Conservation (phyloP, 495 filamentous ascomycete genomes). For the Patellaria atrata region DNA sequence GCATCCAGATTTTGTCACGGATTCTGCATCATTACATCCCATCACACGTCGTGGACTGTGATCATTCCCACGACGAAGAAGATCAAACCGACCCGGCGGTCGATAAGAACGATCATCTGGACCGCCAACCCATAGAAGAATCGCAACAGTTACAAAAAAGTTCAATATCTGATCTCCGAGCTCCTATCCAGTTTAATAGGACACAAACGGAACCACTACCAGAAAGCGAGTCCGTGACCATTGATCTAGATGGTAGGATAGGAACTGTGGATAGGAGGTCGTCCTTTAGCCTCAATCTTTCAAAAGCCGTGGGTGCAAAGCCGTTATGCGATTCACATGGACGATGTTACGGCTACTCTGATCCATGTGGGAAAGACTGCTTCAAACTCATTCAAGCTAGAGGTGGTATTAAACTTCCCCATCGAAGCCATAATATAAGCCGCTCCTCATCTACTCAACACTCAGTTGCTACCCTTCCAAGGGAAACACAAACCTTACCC, state of each 20-base stretch:
- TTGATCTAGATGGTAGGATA: no score
- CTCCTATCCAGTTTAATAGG: no score
- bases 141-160: no score
- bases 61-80: slow-evolving; percentile 55
- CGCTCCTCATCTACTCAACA: slow-evolving; percentile 1
- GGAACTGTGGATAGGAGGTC: neutral
- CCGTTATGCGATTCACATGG: slow-evolving; percentile 51
- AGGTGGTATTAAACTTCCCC: no score
- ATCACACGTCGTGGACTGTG: slow-evolving; percentile 87
- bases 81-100: no score
- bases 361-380: slow-evolving; percentile 76
- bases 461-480: neutral
- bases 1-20: slow-evolving; percentile 67
- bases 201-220: no score
- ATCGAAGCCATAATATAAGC: slow-evolving; percentile 3
- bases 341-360: slow-evolving; percentile 70
- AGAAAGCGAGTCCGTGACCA: no score
- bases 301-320: no score
- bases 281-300: neutral
- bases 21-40: slow-evolving; percentile 73
- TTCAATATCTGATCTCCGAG: no score
- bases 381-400: slow-evolving; percentile 35
- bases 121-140: no score
- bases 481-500: slow-evolving; percentile 24
- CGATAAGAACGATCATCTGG: neutral